These are phyloP conservation scores for Pichia sp. DNA, from an alignment of 1,139 yeast genomes.

Conservation along the genomic window DNA sequence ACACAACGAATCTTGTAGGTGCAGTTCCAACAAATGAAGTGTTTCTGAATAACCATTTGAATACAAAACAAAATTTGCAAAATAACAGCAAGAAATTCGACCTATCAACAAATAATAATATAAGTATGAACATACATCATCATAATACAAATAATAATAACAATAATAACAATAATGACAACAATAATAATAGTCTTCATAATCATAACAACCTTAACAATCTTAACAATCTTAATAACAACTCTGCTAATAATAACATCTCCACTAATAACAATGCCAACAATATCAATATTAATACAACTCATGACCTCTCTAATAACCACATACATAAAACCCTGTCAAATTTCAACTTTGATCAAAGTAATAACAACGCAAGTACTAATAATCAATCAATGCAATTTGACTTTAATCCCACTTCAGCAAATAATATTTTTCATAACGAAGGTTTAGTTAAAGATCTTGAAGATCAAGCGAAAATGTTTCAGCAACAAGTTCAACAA, in stretches of 20 bases:
- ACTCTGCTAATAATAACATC: not conserved
- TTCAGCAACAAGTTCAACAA: constrained; percentile 19
- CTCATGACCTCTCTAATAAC: not conserved
- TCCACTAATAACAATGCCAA: not conserved
- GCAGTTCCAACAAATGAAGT: constrained; percentile 75
- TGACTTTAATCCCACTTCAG: constrained; percentile 11
- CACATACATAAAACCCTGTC: constrained; percentile 17
- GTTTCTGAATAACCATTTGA: constrained; percentile 38
- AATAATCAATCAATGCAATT: constrained; percentile 6
- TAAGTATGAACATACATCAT: not conserved
- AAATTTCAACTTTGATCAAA: constrained; percentile 21
- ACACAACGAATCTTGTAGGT: constrained; percentile 40
- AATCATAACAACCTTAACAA: not conserved
- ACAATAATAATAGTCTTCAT: not conserved
- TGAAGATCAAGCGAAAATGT: constrained; percentile 11
- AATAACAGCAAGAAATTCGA: constrained; percentile 10
- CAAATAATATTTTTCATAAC: constrained; percentile 9
- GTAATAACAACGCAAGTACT: constrained; percentile 5
- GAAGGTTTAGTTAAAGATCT: constrained; percentile 10
- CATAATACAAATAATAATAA: constrained; percentile 6
- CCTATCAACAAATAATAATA: not conserved
- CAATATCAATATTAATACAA: not conserved
- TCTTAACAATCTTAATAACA: too few species aligned
- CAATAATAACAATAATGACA: constrained; percentile 4
- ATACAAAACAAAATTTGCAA: constrained; percentile 11